phyloP scores from a whole-genome alignment of 2,329 filamentous ascomycete genomes.

The Cladosporium sp. region DNA sequence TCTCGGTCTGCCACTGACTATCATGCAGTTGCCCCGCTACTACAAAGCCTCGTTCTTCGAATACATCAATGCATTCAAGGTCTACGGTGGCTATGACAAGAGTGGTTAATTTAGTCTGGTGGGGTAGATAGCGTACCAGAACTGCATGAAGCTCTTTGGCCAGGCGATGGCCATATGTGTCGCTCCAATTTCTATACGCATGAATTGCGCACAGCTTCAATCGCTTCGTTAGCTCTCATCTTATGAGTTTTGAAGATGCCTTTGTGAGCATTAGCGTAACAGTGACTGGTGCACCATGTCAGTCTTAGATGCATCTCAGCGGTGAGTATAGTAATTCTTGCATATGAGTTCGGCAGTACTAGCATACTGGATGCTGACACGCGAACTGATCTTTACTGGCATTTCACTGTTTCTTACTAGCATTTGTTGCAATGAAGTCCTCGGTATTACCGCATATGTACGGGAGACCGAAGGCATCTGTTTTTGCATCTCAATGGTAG shows the following conservation, averaged over 20 bases:
- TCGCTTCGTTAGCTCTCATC: neutral
- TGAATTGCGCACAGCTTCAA: neutral
- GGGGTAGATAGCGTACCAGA: neutral
- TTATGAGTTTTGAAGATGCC: neutral
- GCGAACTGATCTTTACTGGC: neutral
- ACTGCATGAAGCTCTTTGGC: neutral
- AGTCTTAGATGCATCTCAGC: neutral
- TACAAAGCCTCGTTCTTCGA: conserved; percentile 44
- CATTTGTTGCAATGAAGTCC: neutral
- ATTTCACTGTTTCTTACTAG: neutral
- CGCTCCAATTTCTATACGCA: neutral
- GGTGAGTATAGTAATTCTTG: neutral
- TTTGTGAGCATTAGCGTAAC: neutral
- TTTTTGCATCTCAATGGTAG: neutral
- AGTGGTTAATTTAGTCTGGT: neutral
- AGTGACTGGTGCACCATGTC: neutral
- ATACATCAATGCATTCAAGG: conserved; percentile 38
- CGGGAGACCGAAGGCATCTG: neutral
- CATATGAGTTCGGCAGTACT: neutral
- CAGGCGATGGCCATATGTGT: neutral
- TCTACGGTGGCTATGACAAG: conserved; percentile 18
- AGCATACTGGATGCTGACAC: neutral
- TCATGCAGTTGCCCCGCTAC: conserved; percentile 32
- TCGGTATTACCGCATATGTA: neutral
- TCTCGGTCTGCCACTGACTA: neutral